phyloP scores from a whole-genome alignment of 2,329 filamentous ascomycete species.

The Penicillium sp. region DNA sequence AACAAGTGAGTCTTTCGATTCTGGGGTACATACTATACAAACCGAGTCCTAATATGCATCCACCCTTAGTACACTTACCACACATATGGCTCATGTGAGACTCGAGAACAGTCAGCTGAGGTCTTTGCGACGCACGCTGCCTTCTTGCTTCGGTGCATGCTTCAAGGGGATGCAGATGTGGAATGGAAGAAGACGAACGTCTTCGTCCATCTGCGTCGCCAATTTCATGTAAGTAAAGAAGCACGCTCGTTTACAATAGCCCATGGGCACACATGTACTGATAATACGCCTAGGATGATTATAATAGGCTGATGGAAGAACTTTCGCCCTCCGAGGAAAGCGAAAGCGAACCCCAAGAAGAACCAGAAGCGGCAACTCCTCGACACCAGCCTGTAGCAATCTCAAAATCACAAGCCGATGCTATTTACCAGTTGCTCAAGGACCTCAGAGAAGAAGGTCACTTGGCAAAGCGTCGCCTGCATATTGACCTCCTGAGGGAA shows the following conservation, averaged over 20 bases:
- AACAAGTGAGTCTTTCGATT: conserved; percentile 34
- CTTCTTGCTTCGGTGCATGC: conserved; percentile 49
- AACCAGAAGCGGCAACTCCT: conserved; percentile 21
- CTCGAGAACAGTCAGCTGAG: conserved; percentile 47
- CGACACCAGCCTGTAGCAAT: conserved; percentile 26
- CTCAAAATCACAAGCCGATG: conserved; percentile 36
- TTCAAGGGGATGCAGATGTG: conserved; percentile 45
- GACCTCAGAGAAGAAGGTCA: conserved; percentile 42
- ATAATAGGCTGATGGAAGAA: conserved; percentile 30
- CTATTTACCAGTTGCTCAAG: conserved; percentile 38
- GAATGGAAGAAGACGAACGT: conserved; percentile 46
- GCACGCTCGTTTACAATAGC: background rate
- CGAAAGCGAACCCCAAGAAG: conserved; percentile 19
- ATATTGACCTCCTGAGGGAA: conserved; percentile 36
- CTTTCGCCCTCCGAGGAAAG: conserved; percentile 23
- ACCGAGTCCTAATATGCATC: background rate
- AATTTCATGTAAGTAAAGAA: conserved; percentile 38
- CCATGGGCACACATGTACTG: background rate
- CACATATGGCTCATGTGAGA: conserved; percentile 43
- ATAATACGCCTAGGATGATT: conserved; percentile 30
- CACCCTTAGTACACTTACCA: conserved; percentile 41
- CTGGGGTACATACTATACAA: background rate
- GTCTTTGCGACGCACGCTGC: conserved; percentile 46
- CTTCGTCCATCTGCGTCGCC: conserved; percentile 44
- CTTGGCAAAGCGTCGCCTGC: conserved; percentile 42